phyloP scores from a whole-genome alignment of 176 grass and related monocot species.

The Bolboschoenus planiculmis region DNA sequence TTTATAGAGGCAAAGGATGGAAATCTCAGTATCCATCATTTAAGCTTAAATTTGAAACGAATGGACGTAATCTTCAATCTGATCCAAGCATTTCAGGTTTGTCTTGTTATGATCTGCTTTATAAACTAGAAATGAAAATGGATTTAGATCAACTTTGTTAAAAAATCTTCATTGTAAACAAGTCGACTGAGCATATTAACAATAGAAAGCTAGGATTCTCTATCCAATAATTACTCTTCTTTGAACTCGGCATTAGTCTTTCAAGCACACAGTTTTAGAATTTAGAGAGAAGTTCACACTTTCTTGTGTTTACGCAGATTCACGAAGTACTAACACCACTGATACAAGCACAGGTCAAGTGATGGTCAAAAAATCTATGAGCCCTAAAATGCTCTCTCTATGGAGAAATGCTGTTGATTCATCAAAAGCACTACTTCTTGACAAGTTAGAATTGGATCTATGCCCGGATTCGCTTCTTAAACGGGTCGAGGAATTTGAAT shows the following conservation, averaged over 20 bases:
- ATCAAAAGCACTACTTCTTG: slow-evolving; percentile 53
- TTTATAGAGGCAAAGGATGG: slow-evolving; percentile 84
- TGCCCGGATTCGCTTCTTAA: slow-evolving; percentile 65
- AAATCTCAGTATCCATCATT: slow-evolving; percentile 70
- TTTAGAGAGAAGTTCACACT: not conserved
- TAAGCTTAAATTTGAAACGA: slow-evolving; percentile 35
- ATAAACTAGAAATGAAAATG: slow-evolving; percentile 2
- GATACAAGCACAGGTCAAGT: not conserved
- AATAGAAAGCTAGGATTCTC: not conserved
- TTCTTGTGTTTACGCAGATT: slow-evolving; percentile 25
- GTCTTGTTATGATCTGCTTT: not conserved
- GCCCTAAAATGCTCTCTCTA: slow-evolving; percentile 61
- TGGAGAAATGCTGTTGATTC: slow-evolving; percentile 64
- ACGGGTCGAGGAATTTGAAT: slow-evolving; percentile 61
- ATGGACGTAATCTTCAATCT: slow-evolving; percentile 19
- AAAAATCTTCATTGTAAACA: not conserved
- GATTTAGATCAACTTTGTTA: slow-evolving; percentile 2
- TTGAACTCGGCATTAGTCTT: slow-evolving; percentile 4
- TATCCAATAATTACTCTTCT: not conserved
- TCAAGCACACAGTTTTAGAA: not conserved
- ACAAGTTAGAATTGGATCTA: slow-evolving; percentile 45
- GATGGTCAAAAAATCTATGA: slow-evolving; percentile 33
- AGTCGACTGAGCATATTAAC: not conserved
- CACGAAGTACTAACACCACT: slow-evolving; percentile 11
- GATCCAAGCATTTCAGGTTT: slow-evolving; percentile 52